These are phyloP conservation scores for Starmerella scarabaei DNA, from an alignment of 805 yeast species.

Conservation along the genomic window DNA sequence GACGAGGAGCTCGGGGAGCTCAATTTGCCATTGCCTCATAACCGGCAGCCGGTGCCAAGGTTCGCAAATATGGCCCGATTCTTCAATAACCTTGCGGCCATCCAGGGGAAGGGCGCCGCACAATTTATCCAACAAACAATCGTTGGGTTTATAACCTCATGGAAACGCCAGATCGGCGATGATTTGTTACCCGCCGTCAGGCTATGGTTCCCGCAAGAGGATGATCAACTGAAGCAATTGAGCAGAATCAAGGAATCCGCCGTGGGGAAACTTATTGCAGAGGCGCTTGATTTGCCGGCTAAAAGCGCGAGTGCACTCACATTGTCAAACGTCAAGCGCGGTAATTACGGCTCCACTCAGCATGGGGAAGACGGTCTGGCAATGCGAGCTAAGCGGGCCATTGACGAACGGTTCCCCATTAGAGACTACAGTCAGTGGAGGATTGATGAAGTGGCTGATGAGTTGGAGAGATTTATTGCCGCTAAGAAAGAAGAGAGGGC, in stretches of 20 bases:
- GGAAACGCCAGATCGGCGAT: slow-evolving; percentile 44
- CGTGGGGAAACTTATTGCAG: slow-evolving; percentile 38
- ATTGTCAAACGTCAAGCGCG: slow-evolving; percentile 27
- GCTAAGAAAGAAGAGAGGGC: slow-evolving; percentile 31
- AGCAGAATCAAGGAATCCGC: slow-evolving; percentile 54
- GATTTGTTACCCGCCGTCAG: slow-evolving; percentile 57
- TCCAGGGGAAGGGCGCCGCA: slow-evolving; percentile 12
- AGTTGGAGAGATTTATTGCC: slow-evolving; percentile 35
- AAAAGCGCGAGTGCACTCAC: slow-evolving; percentile 47
- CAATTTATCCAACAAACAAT: slow-evolving; percentile 22
- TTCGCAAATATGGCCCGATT: slow-evolving; percentile 18
- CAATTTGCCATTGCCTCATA: slow-evolving; percentile 14
- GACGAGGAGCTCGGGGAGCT: slow-evolving; percentile 8
- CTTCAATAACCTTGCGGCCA: slow-evolving; percentile 6
- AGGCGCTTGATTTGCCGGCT: slow-evolving; percentile 44
- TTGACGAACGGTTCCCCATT: slow-evolving; percentile 38
- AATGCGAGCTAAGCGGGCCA: slow-evolving; percentile 38
- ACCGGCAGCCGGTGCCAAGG: slow-evolving; percentile 15
- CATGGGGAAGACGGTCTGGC: slow-evolving; percentile 34
- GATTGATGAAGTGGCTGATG: slow-evolving; percentile 38
- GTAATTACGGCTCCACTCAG: not conserved
- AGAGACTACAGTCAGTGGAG: slow-evolving; percentile 29
- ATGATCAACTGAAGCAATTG: slow-evolving; percentile 35
- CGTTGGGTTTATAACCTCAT: slow-evolving; percentile 33
- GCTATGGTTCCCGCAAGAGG: slow-evolving; percentile 49